Base-by-base conservation (phyloP, 2,329 filamentous ascomycete species). In the Cercospora berteroae region DNA sequence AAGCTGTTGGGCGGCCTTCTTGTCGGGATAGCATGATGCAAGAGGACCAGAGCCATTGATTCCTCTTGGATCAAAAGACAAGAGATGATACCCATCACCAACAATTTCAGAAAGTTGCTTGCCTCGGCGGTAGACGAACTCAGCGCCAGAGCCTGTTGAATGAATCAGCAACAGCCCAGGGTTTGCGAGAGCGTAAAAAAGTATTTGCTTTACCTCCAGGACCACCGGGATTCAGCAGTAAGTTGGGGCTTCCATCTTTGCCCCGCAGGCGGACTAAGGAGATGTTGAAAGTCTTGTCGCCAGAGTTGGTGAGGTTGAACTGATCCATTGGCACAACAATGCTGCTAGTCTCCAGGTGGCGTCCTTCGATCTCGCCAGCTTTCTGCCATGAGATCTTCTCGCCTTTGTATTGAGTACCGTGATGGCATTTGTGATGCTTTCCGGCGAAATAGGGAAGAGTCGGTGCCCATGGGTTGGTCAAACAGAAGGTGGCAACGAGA, bases 51-150 rank as follows among this genome's bases (percentile, higher is more conserved):
- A 72, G 5, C 66, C 68, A 60, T 71, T 71, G 67, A 71, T 70
- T 8, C 71, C 69, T 56, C 71, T 42, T 7, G 71, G 71, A 64
- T 72, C 71, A 59, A 72, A 72, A 12, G 68, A 71, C 31, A 72
- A 50, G 3, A 72, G 65, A 60, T 72, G 71, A 20, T 70, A 71
- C 9, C 68, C 69, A 36, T 72, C 67, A 25, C 69, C 71, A 6
- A 72, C 69, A 10, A 71, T 72, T 20, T 72, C 69, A 12, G 66
- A 67, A 20, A 72, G 57, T 48, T 72, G 70, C 63, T 71, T 72
- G 18, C 69, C 70, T 23, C 67, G 56, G 20, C 70, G 36, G 69
- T 69, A 72, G 50, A 72, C 48, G 55, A 72, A 72, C 29, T 71
- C 70, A 23, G 66, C 61, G n/a, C 70, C 70, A n/a, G 70, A 69